These are phyloP conservation scores for Leccinellum albellum DNA, from an alignment of 768 basidiomycete genomes.

Conservation along the genomic window DNA sequence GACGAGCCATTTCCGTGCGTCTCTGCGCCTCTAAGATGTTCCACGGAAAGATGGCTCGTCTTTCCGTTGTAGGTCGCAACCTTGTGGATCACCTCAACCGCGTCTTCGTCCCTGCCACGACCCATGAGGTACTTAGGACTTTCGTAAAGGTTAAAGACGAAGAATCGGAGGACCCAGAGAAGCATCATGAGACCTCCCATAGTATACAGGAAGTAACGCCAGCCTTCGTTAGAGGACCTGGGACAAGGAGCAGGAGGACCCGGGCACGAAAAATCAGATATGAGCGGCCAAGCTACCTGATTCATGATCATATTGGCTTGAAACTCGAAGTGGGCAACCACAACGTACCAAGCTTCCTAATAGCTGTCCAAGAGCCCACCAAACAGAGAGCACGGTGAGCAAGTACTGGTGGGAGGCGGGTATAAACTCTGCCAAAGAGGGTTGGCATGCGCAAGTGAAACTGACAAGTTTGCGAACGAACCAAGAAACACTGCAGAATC, in stretches of 20 bases:
- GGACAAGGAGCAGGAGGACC: constrained; percentile 46
- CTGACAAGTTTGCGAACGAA: constrained; percentile 23
- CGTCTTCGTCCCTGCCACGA: constrained; percentile 57
- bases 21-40: constrained; percentile 38
- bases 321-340: not conserved
- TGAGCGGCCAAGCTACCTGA: constrained; percentile 69
- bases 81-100: constrained; percentile 57
- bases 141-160: constrained; percentile 64
- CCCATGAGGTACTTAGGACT: constrained; percentile 73
- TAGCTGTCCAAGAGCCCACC: constrained; percentile 79
- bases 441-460: not conserved
- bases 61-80: constrained; percentile 61
- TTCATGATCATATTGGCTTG: not conserved
- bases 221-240: constrained; percentile 58
- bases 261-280: constrained; percentile 64
- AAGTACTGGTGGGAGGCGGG: constrained; percentile 74
- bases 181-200: constrained; percentile 71
- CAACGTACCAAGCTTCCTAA: constrained; percentile 46
- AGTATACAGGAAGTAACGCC: constrained; percentile 71
- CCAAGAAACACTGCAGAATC: constrained; percentile 76
- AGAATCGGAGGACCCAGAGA: constrained; percentile 59
- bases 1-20: constrained; percentile 8
- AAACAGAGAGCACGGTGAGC: constrained; percentile 69
- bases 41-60: constrained; percentile 45
- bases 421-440: constrained; percentile 48